Conservation (phyloP, 352 stramenopile species). For the Globisporangium heterothallicum region DNA sequence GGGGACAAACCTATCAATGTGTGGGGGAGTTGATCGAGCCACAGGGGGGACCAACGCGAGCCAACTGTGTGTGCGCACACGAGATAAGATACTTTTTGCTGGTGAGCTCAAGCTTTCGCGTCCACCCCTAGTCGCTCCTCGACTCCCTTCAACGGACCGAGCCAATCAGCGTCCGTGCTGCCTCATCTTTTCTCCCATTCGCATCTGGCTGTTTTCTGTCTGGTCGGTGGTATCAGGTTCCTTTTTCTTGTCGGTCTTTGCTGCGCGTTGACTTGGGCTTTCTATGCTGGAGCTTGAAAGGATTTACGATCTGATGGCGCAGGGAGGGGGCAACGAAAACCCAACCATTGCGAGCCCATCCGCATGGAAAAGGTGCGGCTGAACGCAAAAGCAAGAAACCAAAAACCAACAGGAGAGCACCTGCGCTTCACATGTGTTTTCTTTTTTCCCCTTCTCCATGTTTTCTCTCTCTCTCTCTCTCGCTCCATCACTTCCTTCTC, state of each 20-base stretch:
- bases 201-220: constrained; percentile 1
- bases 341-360: not conserved
- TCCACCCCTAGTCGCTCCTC: constrained; percentile 2
- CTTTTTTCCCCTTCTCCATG: no score
- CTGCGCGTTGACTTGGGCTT: constrained; percentile 3
- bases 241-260: not conserved
- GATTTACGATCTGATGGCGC: not conserved
- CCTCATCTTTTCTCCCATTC: constrained; percentile 20
- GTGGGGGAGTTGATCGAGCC: not conserved
- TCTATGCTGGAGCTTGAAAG: not conserved
- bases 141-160: not conserved
- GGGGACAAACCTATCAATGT: no score
- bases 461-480: no score
- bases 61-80: constrained; percentile 1
- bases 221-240: constrained; percentile 6
- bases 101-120: constrained; percentile 2
- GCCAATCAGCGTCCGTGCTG: constrained; percentile 17
- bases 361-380: not conserved
- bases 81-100: constrained; percentile 31
- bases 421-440: no score
- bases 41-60: constrained; percentile 9
- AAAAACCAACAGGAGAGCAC: no score
- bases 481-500: not conserved
- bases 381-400: no score
- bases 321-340: not conserved